Percentiles rank a stretch among this genome's conserved stretches.
These are phyloP conservation scores for Spathaspora arborariae DNA, from an alignment of 805 yeast species.

Conservation along the genomic window DNA sequence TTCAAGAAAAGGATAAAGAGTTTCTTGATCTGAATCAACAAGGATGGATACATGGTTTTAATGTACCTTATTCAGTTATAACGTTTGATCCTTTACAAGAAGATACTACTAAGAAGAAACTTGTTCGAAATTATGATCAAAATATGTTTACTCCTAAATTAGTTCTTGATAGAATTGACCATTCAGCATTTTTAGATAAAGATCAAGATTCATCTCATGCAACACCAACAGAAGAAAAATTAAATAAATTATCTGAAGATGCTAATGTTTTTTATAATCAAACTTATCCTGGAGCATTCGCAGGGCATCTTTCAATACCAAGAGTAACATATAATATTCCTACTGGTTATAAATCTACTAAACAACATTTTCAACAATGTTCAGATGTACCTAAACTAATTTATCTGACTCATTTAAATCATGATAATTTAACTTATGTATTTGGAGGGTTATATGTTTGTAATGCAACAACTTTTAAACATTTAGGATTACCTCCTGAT, in stretches of 20 bases:
- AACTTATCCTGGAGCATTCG: slow-evolving; percentile 16
- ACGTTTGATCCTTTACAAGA: slow-evolving; percentile 16
- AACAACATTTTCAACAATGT: slow-evolving; percentile 5
- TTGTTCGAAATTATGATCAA: slow-evolving; percentile 12
- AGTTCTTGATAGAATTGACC: slow-evolving; percentile 19
- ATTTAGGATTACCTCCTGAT: slow-evolving; percentile 30
- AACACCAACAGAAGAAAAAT: not conserved
- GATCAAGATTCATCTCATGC: not conserved
- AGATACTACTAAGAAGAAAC: slow-evolving; percentile 10
- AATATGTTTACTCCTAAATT: slow-evolving; percentile 19
- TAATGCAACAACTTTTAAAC: slow-evolving; percentile 15
- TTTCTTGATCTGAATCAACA: slow-evolving; percentile 4
- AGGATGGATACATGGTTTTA: slow-evolving; percentile 28
- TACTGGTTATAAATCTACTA: slow-evolving; percentile 5
- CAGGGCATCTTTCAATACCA: slow-evolving; percentile 27
- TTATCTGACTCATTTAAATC: slow-evolving; percentile 31
- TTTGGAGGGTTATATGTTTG: slow-evolving; percentile 34
- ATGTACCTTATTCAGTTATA: slow-evolving; percentile 24
- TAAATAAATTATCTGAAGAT: not conserved
- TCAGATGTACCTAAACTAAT: slow-evolving; percentile 21
- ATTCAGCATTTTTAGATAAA: slow-evolving; percentile 7
- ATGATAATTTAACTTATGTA: slow-evolving; percentile 26
- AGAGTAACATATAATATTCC: slow-evolving; percentile 20
- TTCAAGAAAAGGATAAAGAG: slow-evolving; percentile 2
- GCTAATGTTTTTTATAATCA: slow-evolving; percentile 5